These are phyloP conservation scores for Saksenaea vasiformis DNA, from an alignment of 371 early-diverging fungal species.

Conservation along the genomic window DNA sequence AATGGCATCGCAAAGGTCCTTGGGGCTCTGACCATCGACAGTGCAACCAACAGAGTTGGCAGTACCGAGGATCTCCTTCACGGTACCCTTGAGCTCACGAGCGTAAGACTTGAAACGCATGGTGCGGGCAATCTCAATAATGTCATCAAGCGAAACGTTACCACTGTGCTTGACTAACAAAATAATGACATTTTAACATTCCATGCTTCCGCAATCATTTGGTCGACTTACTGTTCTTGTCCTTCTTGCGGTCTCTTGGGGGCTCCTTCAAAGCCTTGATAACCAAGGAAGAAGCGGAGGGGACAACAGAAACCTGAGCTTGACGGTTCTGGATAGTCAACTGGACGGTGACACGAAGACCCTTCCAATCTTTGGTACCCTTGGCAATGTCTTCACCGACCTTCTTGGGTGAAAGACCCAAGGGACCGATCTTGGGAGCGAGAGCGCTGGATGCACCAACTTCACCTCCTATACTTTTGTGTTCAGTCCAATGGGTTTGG, in stretches of 20 bases:
- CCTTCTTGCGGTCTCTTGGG: slow-evolving; percentile 98
- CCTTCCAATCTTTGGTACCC: slow-evolving; percentile 83
- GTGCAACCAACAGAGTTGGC: slow-evolving; percentile 94
- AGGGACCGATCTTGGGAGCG: slow-evolving; percentile 99
- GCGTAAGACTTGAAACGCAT: slow-evolving; percentile 90
- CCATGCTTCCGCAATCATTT: not conserved
- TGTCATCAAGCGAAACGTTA: slow-evolving; percentile 83
- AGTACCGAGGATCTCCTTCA: slow-evolving; percentile 98
- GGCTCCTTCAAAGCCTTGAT: slow-evolving; percentile 98
- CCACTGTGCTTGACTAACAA: slow-evolving; percentile 80
- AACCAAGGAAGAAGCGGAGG: slow-evolving; percentile 94
- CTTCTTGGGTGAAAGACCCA: slow-evolving; percentile 99
- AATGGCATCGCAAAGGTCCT: slow-evolving; percentile 39
- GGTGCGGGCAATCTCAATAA: slow-evolving; percentile 93
- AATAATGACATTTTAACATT: not conserved
- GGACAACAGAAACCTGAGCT: slow-evolving; percentile 94
- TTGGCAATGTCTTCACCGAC: slow-evolving; percentile 97
- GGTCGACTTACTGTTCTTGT: slow-evolving; percentile 79
- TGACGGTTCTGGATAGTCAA: slow-evolving; percentile 98
- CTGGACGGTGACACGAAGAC: slow-evolving; percentile 95
- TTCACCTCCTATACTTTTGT: slow-evolving; percentile 73
- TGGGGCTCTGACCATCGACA: slow-evolving; percentile 46
- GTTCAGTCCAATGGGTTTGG: not conserved
- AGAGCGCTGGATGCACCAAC: slow-evolving; percentile 98
- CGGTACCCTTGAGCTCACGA: slow-evolving; percentile 81